These are phyloP conservation scores for Metschnikowia cerradonensis DNA, from an alignment of 805 yeast species.

Conservation along the genomic window DNA sequence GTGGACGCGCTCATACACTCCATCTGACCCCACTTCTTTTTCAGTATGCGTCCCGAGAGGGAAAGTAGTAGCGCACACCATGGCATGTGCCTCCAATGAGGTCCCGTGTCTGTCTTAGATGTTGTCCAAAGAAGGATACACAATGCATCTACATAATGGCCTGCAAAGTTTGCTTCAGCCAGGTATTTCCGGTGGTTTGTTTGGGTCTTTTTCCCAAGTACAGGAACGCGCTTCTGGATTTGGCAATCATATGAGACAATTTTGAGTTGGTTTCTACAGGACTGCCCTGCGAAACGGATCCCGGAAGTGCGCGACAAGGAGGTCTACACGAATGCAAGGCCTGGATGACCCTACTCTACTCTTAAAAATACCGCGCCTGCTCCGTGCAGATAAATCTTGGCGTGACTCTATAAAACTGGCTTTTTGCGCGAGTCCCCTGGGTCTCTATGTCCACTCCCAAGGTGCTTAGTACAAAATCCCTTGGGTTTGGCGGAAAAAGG, in stretches of 20 bases:
- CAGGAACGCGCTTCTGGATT: conserved; percentile 5
- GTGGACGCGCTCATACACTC: not conserved
- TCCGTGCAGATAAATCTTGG: not conserved
- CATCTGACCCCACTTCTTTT: conserved; percentile 1
- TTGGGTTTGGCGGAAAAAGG: not conserved
- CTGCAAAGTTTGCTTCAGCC: not conserved
- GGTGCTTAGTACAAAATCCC: not conserved
- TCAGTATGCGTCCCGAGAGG: not conserved
- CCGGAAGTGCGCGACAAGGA: conserved; percentile 2
- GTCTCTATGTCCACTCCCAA: not conserved
- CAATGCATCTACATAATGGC: not conserved
- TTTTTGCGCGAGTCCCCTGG: not conserved
- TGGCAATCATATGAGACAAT: conserved; percentile 5
- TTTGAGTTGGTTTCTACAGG: not conserved
- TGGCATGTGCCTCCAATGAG: not conserved
- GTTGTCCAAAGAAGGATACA: not conserved
- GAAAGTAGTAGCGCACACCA: not conserved
- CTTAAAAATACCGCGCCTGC: not conserved
- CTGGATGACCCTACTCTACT: not conserved
- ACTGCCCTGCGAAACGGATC: not conserved
- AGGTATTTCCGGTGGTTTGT: not conserved
- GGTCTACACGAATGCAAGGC: not conserved
- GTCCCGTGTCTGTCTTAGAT: not conserved
- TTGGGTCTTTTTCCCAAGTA: not conserved
- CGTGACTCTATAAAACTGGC: not conserved